Conservation (phyloP, 2,329 filamentous ascomycete genomes). For the Thielaviopsis populi region DNA sequence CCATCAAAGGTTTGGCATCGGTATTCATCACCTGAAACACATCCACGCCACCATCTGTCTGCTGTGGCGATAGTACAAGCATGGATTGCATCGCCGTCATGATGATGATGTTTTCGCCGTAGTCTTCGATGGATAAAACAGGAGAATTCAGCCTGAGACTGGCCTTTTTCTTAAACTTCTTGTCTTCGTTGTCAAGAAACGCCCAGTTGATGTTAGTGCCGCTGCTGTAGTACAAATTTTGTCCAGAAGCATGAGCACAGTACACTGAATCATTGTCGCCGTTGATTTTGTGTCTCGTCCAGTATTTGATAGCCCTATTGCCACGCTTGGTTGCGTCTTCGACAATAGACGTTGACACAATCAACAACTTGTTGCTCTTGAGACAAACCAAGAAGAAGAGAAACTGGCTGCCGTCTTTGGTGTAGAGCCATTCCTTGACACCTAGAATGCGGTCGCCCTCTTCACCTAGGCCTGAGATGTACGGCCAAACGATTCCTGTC, state of each 20-base stretch:
- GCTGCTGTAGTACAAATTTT: constrained; percentile 42
- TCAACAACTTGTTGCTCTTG: constrained; percentile 37
- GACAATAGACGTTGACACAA: constrained; percentile 30
- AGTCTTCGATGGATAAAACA: constrained; percentile 34
- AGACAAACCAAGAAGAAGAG: constrained; percentile 48
- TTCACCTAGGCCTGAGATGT: constrained; percentile 42
- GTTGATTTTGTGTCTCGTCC: constrained; percentile 36
- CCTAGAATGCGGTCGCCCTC: constrained; percentile 43
- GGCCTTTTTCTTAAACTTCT: constrained; percentile 35
- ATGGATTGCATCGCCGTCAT: constrained; percentile 41
- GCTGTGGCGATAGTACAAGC: constrained; percentile 25
- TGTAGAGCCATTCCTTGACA: constrained; percentile 48
- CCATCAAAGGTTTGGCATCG: constrained; percentile 4
- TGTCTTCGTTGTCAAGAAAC: constrained; percentile 35
- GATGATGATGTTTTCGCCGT: constrained; percentile 34
- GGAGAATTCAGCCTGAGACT: constrained; percentile 37
- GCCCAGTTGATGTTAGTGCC: constrained; percentile 42
- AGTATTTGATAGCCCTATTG: constrained; percentile 33
- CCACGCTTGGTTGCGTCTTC: constrained; percentile 15
- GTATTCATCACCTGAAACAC: constrained; percentile 1
- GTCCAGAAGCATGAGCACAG: constrained; percentile 38
- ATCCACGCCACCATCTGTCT: neutral
- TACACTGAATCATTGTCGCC: constrained; percentile 35
- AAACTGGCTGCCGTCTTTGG: constrained; percentile 41
- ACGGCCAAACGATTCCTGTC: constrained; percentile 27